These are phyloP conservation scores for Alternaria alternata DNA, from an alignment of 2,329 filamentous ascomycete species.

Conservation along the genomic window DNA sequence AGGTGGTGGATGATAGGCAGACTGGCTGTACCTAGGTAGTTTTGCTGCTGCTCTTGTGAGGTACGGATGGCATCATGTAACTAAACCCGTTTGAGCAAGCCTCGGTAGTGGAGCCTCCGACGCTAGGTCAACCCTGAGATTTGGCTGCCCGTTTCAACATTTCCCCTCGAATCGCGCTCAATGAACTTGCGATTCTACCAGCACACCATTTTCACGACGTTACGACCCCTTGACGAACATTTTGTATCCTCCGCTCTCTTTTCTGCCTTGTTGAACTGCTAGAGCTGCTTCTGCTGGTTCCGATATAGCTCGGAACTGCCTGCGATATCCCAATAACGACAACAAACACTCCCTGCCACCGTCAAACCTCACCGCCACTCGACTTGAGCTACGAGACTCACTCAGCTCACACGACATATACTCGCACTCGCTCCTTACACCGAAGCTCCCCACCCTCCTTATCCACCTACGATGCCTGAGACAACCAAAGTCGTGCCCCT, in stretches of 20 bases:
- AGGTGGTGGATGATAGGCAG: too few relatives aligned
- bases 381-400: conserved; percentile 5
- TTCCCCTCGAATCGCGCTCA: conserved; percentile 17
- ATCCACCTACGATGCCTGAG: conserved; percentile 42
- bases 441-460: not conserved
- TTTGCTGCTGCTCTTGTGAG: too few relatives aligned
- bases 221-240: conserved; percentile 43
- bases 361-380: conserved; percentile 22
- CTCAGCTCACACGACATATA: not conserved
- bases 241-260: conserved; percentile 28
- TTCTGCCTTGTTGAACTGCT: conserved; percentile 15
- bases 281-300: conserved; percentile 1
- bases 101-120: conserved; percentile 21
- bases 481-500: conserved; percentile 77
- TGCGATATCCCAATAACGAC: conserved; percentile 10
- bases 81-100: conserved; percentile 5
- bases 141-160: conserved; percentile 23
- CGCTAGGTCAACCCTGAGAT: conserved; percentile 18
- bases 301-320: conserved; percentile 8
- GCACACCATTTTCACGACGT: conserved; percentile 36
- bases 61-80: not conserved
- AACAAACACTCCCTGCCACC: conserved; percentile 21
- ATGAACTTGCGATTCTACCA: conserved; percentile 18
- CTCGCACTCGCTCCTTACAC: not conserved
- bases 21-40: too few relatives aligned